These are phyloP conservation scores for Sarocladiaceae sp. DNA, from an alignment of 2,329 filamentous ascomycete species.

Conservation along the genomic window DNA sequence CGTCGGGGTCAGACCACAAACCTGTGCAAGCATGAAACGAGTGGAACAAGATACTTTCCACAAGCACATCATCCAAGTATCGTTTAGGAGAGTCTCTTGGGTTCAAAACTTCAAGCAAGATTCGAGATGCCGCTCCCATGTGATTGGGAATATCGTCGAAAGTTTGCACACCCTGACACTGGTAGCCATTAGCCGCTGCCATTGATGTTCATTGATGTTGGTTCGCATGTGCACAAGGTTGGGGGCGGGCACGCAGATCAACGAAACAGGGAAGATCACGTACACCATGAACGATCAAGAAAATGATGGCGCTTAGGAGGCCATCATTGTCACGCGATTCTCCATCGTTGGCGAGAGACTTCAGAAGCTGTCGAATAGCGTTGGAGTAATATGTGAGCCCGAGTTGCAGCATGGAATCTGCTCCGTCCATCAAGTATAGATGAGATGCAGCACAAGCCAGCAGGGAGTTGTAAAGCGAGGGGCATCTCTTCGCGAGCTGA, in stretches of 20 bases:
- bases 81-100: not conserved
- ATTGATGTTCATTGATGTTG: too few species aligned
- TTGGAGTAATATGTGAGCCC: not conserved
- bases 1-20: conserved; percentile 16
- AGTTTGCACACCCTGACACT: not conserved
- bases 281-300: not conserved
- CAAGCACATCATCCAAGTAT: conserved; percentile 16
- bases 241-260: not conserved
- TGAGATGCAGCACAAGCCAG: not conserved
- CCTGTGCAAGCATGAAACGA: conserved; percentile 18
- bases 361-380: not conserved
- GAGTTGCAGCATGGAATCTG: not conserved
- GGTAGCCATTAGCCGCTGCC: not conserved
- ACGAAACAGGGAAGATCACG: not conserved
- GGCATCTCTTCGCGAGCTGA: not conserved
- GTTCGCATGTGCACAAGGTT: not conserved
- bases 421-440: not conserved
- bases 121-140: not conserved
- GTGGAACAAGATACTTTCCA: conserved; percentile 21
- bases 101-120: not conserved
- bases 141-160: not conserved
- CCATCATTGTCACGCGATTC: not conserved
- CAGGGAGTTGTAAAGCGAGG: not conserved
- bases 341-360: not conserved
- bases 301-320: not conserved